Base-by-base conservation (phyloP, 2,329 filamentous ascomycete genomes). In the Fusarium lateritium region DNA sequence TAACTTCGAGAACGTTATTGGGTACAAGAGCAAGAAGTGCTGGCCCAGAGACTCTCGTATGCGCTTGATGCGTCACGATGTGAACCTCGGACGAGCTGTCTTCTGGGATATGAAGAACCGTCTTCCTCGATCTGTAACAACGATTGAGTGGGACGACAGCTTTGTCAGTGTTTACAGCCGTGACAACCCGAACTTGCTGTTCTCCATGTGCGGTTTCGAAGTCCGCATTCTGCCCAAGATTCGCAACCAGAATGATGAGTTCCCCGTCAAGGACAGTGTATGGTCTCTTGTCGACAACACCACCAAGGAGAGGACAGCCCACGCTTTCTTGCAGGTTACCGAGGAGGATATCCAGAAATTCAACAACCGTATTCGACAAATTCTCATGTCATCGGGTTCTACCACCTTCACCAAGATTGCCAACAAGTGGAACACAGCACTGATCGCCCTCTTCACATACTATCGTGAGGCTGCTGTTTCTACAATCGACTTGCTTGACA, bases 81-180 rank as follows among this genome's bases (percentile, higher is more conserved):
- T 99, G 71, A 98, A 99, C 74, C 89, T 99, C 42, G 96, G 97
- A 42, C 91, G 97, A 63, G 97, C 97, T 62, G 96, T 98, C 3
- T 99, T 99, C 83, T 99, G 96, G 96, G 95, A 99, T 77, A 82
- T 99, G 79, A 98, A 99, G 87, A 99, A 99, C 79, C 91, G 96
- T 40, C 84, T 99, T 57, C 97, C 96, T 24, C 89, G 96, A 72
- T 98, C 94, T 3, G 90, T 99, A 44, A 99, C 96, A 1, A 99
- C 96, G 0, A 97, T 99, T 62, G 96, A 99, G 70, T 99, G 96
- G 96, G 96, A 99, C 73, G 96, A 99, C 78, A 98, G 96, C 0
- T 99, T 99, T 76, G 92, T 94, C 26, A 98, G 95, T 74, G 96
- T 99, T 11, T 99, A 99, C 85, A 98, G 95, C 79, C 90, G 94